phyloP scores from a whole-genome alignment of 164 flowering plant genomes.

The Malania oleifera region DNA sequence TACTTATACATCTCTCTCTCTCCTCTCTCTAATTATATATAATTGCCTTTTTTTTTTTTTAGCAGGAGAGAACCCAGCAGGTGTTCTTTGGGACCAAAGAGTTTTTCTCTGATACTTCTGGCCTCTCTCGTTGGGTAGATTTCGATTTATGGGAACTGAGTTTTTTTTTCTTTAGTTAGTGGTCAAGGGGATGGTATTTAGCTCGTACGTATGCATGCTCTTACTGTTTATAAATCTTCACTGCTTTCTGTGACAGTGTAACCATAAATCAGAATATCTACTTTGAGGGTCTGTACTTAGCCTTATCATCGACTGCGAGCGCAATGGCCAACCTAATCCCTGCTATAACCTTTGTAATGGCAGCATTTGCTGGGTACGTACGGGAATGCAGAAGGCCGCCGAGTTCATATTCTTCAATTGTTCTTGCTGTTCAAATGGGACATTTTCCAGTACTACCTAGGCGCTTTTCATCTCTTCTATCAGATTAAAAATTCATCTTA shows the following conservation, averaged over 20 bases:
- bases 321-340: conserved; percentile 64
- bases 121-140: conserved; percentile 61
- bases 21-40: conserved; percentile 3
- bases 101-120: conserved; percentile 45
- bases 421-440: no score
- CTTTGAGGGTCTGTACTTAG: conserved; percentile 50
- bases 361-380: conserved; percentile 49
- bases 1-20: conserved; percentile 6
- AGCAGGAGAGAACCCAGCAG: conserved; percentile 21
- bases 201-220: no score
- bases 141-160: no score
- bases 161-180: no score
- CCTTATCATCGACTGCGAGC: conserved; percentile 60
- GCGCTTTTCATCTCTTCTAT: no score
- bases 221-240: no score
- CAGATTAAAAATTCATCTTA: no score
- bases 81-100: conserved; percentile 32
- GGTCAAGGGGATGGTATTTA: no score
- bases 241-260: conserved; percentile 30
- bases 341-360: conserved; percentile 56
- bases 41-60: background rate
- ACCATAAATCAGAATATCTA: conserved; percentile 51
- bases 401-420: no score
- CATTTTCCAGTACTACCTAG: no score
- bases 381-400: no score